These are phyloP conservation scores for Vanderwaltozyma tropicalis DNA, from an alignment of 805 yeast species.

Conservation along the genomic window DNA sequence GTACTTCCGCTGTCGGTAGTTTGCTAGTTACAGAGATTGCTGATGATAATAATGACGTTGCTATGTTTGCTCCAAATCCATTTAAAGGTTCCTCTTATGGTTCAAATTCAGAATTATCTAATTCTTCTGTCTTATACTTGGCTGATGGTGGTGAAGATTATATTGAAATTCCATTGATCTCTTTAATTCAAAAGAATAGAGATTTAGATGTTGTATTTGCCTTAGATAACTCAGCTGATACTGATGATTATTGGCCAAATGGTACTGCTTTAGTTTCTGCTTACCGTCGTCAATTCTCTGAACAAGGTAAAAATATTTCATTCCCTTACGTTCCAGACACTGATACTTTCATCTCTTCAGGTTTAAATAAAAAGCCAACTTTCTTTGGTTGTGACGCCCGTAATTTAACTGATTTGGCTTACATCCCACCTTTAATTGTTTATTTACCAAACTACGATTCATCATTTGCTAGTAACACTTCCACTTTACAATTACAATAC, in stretches of 20 bases:
- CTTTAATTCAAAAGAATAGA: constrained; percentile 50
- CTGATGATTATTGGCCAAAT: constrained; percentile 51
- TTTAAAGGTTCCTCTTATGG: constrained; percentile 39
- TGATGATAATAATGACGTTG: constrained; percentile 51
- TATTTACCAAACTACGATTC: constrained; percentile 68
- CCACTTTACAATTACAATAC: constrained; percentile 61
- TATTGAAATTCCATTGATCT: constrained; percentile 53
- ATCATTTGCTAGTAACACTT: constrained; percentile 55
- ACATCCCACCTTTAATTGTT: constrained; percentile 62
- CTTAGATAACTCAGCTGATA: constrained; percentile 58
- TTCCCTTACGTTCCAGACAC: constrained; percentile 78
- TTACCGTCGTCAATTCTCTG: constrained; percentile 46
- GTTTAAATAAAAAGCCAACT: constrained; percentile 58
- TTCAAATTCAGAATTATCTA: constrained; percentile 15
- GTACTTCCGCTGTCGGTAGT: not conserved
- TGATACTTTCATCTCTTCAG: constrained; percentile 46
- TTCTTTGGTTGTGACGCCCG: constrained; percentile 75
- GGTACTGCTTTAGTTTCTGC: constrained; percentile 51
- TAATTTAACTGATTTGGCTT: constrained; percentile 47
- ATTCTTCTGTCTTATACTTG: constrained; percentile 33
- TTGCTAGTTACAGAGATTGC: constrained; percentile 7
- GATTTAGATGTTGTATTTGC: constrained; percentile 55
- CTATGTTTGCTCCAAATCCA: constrained; percentile 64
- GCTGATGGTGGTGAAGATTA: constrained; percentile 69
- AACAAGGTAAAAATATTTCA: constrained; percentile 46